These are phyloP conservation scores for Corylus avellana DNA, from an alignment of 306 rosid species.

Conservation along the genomic window DNA sequence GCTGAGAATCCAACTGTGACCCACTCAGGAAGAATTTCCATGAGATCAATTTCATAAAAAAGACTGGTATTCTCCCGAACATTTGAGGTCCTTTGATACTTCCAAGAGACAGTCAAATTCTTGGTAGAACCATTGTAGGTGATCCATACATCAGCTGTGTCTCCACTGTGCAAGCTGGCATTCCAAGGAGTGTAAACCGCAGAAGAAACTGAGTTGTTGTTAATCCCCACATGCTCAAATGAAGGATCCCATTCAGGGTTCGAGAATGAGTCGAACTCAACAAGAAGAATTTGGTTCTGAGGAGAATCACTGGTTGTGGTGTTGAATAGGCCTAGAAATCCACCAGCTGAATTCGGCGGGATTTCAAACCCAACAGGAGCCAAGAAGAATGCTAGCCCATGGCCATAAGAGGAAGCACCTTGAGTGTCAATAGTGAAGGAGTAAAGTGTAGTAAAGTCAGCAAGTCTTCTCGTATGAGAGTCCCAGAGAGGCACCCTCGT, in stretches of 20 bases:
- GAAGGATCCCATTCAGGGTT: conserved; percentile 35
- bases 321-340: conserved; percentile 17
- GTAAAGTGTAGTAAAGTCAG: conserved; percentile 41
- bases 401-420: not conserved
- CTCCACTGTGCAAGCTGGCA: conserved; percentile 1
- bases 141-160: conserved; percentile 27
- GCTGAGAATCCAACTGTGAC: conserved; percentile 54
- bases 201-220: conserved; percentile 34
- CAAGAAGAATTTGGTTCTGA: conserved; percentile 27
- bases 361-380: conserved; percentile 35
- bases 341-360: conserved; percentile 6
- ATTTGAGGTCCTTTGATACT: not conserved
- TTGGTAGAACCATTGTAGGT: conserved; percentile 28
- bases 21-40: conserved; percentile 46
- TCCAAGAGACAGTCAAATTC: conserved; percentile 21
- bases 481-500: conserved; percentile 41
- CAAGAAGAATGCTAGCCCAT: conserved; percentile 40
- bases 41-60: conserved; percentile 35
- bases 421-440: conserved; percentile 31
- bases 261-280: conserved; percentile 42
- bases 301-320: not conserved
- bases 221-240: conserved; percentile 40
- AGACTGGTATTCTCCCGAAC: not conserved
- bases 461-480: conserved; percentile 15
- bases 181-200: conserved; percentile 20